phyloP scores from a whole-genome alignment of 1,284 basidiomycete species.

The Microbotryum lychnidis-dioicae region DNA sequence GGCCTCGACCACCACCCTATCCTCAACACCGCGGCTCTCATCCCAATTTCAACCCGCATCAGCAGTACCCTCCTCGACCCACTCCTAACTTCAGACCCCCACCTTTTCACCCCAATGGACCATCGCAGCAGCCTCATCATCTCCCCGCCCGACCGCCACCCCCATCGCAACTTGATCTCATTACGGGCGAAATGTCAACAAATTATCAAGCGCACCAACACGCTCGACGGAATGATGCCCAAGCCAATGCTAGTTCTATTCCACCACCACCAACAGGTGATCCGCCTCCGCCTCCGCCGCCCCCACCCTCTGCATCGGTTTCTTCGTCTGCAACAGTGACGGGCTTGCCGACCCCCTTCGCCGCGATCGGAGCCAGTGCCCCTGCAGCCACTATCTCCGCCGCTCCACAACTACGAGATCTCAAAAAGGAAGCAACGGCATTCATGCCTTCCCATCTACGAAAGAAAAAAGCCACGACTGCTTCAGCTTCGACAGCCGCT shows the following conservation, averaged over 20 bases:
- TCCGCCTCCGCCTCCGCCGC: conserved; percentile 13
- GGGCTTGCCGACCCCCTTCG: conserved; percentile 1
- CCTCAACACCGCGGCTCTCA: conserved; percentile 12
- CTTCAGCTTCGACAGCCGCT: conserved; percentile 1
- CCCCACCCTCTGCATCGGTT: conserved; percentile 4
- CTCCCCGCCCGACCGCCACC: conserved; percentile 33
- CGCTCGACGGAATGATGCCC: conserved; percentile 29
- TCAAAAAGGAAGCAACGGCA: conserved; percentile 82
- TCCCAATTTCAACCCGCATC: conserved; percentile 17
- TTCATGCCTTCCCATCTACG: conserved; percentile 56
- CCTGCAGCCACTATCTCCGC: conserved; percentile 64
- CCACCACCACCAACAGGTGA: conserved; percentile 22
- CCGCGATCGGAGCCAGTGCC: conserved; percentile 13
- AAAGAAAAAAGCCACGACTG: conserved; percentile 13
- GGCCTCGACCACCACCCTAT: conserved; percentile 20
- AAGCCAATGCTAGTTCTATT: background rate
- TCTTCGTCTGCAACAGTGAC: conserved; percentile 24
- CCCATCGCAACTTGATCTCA: conserved; percentile 38
- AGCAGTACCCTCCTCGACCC: conserved; percentile 28
- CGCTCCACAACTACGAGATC: conserved; percentile 72
- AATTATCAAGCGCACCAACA: conserved; percentile 40
- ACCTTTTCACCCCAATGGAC: background rate
- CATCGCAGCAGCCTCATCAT: background rate
- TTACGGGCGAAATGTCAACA: conserved; percentile 38
- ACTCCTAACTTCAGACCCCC: background rate